These are phyloP conservation scores for Russula lepida DNA, from an alignment of 768 basidiomycete species.

Conservation along the genomic window DNA sequence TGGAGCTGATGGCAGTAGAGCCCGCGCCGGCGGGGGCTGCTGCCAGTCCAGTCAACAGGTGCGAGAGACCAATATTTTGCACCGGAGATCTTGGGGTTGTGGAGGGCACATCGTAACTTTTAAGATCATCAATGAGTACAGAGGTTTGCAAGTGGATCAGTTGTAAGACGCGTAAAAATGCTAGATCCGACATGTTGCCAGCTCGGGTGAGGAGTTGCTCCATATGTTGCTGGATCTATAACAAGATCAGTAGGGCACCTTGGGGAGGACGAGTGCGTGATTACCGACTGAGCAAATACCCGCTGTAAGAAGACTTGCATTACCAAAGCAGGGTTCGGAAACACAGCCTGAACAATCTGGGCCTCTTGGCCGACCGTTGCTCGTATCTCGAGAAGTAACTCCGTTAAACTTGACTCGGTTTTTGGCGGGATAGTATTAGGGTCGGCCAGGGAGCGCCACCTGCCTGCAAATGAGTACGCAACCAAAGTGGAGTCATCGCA, in stretches of 20 bases:
- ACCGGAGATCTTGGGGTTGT: constrained; percentile 54
- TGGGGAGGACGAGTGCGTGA: constrained; percentile 25
- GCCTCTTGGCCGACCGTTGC: constrained; percentile 90
- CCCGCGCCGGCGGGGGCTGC: constrained; percentile 38
- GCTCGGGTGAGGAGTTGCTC: constrained; percentile 79
- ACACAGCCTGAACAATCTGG: constrained; percentile 97
- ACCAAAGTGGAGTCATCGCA: neutral
- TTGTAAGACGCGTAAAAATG: constrained; percentile 85
- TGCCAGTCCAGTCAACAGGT: constrained; percentile 39
- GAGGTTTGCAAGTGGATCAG: constrained; percentile 77
- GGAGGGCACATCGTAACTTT: constrained; percentile 77
- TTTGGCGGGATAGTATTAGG: constrained; percentile 72
- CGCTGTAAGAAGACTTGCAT: constrained; percentile 98
- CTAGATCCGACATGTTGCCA: constrained; percentile 70
- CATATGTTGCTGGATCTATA: constrained; percentile 92
- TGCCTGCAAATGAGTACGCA: constrained; percentile 26
- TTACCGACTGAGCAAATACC: constrained; percentile 93
- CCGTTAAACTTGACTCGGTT: constrained; percentile 67
- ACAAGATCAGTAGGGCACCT: neutral
- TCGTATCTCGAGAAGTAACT: constrained; percentile 80
- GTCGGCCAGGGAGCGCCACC: constrained; percentile 77
- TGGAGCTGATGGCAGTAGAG: constrained; percentile 53
- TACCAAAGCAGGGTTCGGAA: constrained; percentile 91
- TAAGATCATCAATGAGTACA: constrained; percentile 80
- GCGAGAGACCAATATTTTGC: constrained; percentile 53